Evolutionary conservation across 441 rosid genomes (phyloP).

Genomic region (Brassica balearica): DNA sequence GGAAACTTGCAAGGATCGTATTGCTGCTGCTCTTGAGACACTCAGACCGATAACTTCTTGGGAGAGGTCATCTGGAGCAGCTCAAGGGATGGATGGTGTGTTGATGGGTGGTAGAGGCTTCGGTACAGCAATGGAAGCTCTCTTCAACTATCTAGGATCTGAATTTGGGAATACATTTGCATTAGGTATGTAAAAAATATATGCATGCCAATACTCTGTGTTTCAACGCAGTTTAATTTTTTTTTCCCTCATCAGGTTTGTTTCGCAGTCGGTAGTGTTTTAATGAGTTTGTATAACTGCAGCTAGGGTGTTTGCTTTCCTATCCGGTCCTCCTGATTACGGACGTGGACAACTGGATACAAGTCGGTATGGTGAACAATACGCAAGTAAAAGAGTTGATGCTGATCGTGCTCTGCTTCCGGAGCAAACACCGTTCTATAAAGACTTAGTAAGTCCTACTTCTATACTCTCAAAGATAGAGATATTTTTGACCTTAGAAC

Average conservation of each 20-base stretch:
- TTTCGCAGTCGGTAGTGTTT: constrained; percentile 7
- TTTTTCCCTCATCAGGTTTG: neutral
- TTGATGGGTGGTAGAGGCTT: constrained; percentile 98
- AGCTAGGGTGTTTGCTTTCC: constrained; percentile 95
- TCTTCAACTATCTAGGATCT: constrained; percentile 90
- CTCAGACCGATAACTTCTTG: constrained; percentile 96
- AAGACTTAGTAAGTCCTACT: constrained; percentile 75
- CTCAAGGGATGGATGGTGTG: constrained; percentile 88
- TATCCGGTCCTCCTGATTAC: constrained; percentile 99
- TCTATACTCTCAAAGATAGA: constrained; percentile 25
- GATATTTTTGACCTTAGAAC: constrained; percentile 43
- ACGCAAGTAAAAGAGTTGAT: constrained; percentile 98
- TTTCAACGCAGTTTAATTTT: neutral
- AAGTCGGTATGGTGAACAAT: constrained; percentile 97
- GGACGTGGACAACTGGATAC: constrained; percentile 99
- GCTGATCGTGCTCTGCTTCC: constrained; percentile 98
- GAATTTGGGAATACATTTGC: constrained; percentile 96
- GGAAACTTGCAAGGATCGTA: constrained; percentile 90
- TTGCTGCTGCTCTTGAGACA: constrained; percentile 92
- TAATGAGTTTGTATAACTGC: constrained; percentile 50
- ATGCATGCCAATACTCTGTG: constrained; percentile 19
- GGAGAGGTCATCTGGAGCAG: constrained; percentile 90
- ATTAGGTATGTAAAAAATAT: constrained; percentile 62
- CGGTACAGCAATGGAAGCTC: constrained; percentile 96
- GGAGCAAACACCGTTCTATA: constrained; percentile 97